Conservation (phyloP, 2,329 filamentous ascomycete species). For the Leptoxyphium fumago region DNA sequence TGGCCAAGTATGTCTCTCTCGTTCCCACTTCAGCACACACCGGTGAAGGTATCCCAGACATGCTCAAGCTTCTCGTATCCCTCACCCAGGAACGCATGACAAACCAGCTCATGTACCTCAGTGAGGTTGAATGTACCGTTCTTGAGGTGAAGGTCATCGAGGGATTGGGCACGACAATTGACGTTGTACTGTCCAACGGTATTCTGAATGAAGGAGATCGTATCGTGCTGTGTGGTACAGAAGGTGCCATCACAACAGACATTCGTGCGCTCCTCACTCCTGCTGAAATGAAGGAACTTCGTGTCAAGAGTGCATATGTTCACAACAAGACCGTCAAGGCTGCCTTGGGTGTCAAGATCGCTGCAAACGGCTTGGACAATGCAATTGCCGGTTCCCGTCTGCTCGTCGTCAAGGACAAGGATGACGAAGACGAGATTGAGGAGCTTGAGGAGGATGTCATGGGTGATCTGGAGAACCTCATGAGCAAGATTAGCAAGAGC, state of each 20-base stretch:
- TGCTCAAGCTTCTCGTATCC: constrained; percentile 87
- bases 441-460: constrained; percentile 95
- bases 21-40: constrained; percentile 95
- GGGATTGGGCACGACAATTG: constrained; percentile 96
- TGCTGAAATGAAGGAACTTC: constrained; percentile 80
- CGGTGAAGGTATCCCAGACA: constrained; percentile 97
- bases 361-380: constrained; percentile 84
- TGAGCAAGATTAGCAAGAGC: constrained; percentile 80
- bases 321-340: constrained; percentile 99
- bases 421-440: constrained; percentile 61
- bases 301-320: constrained; percentile 89
- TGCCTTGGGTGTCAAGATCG: constrained; percentile 96
- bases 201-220: constrained; percentile 86
- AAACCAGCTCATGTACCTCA: constrained; percentile 92
- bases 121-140: constrained; percentile 93
- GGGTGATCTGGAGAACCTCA: constrained; percentile 78
- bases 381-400: constrained; percentile 93
- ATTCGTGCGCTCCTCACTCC: constrained; percentile 89
- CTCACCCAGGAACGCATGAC: constrained; percentile 97
- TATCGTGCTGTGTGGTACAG: constrained; percentile 90
- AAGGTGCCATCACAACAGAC: constrained; percentile 88
- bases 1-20: constrained; percentile 87
- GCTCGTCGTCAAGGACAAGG: constrained; percentile 83
- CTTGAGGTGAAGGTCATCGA: constrained; percentile 99
- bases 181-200: constrained; percentile 93